These are phyloP conservation scores for Cyclostephanos tholiformis DNA, from an alignment of 108 stramenopile genomes.

Conservation along the genomic window DNA sequence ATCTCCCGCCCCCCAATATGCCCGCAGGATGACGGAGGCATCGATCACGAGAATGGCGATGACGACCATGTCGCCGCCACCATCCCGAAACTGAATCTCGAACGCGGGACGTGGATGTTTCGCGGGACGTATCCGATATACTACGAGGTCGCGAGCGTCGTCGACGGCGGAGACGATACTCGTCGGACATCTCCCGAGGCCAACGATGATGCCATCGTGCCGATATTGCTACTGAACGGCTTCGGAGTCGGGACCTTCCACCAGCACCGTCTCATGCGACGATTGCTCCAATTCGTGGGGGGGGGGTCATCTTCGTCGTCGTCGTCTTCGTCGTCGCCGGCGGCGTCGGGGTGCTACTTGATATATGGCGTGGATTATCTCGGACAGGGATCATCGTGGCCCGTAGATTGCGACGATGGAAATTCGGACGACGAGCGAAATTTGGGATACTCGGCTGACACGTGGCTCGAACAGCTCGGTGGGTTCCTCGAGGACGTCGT, in stretches of 20 bases:
- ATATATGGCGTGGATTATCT: conserved; percentile 83
- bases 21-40: no score
- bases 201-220: neutral
- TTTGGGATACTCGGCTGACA: conserved; percentile 69
- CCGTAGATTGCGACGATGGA: conserved; percentile 72
- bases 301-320: conserved; percentile 12
- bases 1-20: no score
- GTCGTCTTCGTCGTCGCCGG: conserved; percentile 11
- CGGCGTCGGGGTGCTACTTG: conserved; percentile 9
- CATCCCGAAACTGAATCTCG: neutral
- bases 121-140: conserved; percentile 35
- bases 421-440: conserved; percentile 55
- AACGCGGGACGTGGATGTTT: conserved; percentile 42
- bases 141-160: conserved; percentile 25
- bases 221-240: conserved; percentile 36
- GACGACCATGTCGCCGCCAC: neutral
- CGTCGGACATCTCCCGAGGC: no score
- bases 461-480: conserved; percentile 75
- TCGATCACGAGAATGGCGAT: neutral
- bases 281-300: conserved; percentile 29
- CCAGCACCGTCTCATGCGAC: conserved; percentile 78
- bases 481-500: conserved; percentile 64
- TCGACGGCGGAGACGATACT: neutral
- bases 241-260: conserved; percentile 91
- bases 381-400: conserved; percentile 89